phyloP scores from a whole-genome alignment of 129 eudicot species.

The Oenanthe sinensis region DNA sequence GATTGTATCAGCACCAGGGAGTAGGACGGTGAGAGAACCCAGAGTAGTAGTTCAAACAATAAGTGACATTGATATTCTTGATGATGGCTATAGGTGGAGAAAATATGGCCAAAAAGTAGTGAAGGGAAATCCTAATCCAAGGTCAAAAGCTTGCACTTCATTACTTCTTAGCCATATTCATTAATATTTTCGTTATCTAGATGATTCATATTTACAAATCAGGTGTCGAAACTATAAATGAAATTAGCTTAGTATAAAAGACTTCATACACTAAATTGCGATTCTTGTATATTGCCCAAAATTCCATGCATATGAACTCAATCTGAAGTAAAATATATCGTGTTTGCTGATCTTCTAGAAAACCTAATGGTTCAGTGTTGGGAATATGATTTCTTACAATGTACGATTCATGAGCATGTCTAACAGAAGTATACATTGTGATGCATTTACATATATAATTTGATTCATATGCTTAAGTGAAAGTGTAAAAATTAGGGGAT shows the following conservation, averaged over 20 bases:
- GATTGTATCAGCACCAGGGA: constrained; percentile 25
- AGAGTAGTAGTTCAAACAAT: constrained; percentile 83
- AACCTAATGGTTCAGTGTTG: too few relatives aligned
- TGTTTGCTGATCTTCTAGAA: neutral
- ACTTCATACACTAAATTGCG: neutral
- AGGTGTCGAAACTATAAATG: neutral
- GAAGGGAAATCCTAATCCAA: constrained; percentile 90
- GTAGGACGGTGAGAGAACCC: constrained; percentile 79
- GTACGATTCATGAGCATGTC: too few relatives aligned
- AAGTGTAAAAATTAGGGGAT: too few relatives aligned
- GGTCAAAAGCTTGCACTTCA: constrained; percentile 26
- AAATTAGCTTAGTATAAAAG: neutral
- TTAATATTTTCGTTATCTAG: neutral
- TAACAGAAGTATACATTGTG: too few relatives aligned
- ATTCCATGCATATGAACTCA: too few relatives aligned
- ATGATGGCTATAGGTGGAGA: constrained; percentile 90
- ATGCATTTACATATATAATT: too few relatives aligned
- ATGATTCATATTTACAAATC: neutral
- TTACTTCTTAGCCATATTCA: neutral
- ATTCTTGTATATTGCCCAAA: neutral
- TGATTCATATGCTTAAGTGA: too few relatives aligned
- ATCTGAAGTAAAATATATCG: too few relatives aligned
- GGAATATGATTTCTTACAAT: too few relatives aligned
- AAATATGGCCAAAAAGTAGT: constrained; percentile 90
- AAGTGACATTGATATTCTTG: constrained; percentile 81